These are phyloP conservation scores for Boletus coccyginus DNA, from an alignment of 768 basidiomycete species.

Conservation along the genomic window DNA sequence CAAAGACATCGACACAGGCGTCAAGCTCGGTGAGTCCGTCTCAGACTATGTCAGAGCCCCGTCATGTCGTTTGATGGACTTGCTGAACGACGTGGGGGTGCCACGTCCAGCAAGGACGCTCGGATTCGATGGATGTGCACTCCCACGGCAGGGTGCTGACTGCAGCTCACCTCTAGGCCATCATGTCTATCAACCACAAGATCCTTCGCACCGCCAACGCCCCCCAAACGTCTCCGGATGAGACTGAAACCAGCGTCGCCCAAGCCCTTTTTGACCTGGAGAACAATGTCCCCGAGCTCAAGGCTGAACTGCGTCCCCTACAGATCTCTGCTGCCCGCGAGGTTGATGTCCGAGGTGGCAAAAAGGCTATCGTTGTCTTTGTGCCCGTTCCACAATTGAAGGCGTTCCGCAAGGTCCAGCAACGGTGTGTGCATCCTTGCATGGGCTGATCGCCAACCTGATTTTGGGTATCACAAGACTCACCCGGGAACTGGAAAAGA, in stretches of 20 bases:
- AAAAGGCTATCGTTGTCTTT: slow-evolving; percentile 99
- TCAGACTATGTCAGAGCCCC: slow-evolving; percentile 24
- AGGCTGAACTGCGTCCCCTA: slow-evolving; percentile 90
- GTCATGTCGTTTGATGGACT: slow-evolving; percentile 13
- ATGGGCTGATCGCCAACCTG: slow-evolving; percentile 2
- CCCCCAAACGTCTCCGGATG: slow-evolving; percentile 83
- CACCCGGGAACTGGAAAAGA: slow-evolving; percentile 99
- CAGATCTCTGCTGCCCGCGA: slow-evolving; percentile 99
- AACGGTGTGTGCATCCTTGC: slow-evolving; percentile 53
- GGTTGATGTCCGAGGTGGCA: slow-evolving; percentile 98
- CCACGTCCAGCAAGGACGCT: slow-evolving; percentile 19
- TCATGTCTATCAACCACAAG: slow-evolving; percentile 81
- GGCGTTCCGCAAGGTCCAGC: slow-evolving; percentile 98
- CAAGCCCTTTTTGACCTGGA: slow-evolving; percentile 98
- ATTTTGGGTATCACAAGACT: slow-evolving; percentile 54
- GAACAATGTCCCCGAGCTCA: slow-evolving; percentile 97
- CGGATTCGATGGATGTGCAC: slow-evolving; percentile 57
- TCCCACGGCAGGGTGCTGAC: slow-evolving; percentile 44
- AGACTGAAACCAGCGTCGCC: slow-evolving; percentile 87
- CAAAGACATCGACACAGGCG: slow-evolving; percentile 50
- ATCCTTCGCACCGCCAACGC: slow-evolving; percentile 97
- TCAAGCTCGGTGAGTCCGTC: slow-evolving; percentile 66
- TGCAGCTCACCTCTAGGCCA: slow-evolving; percentile 19
- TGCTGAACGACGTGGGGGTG: slow-evolving; percentile 18
- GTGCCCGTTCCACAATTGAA: slow-evolving; percentile 97